Conservation (phyloP, 176 grass and related monocot species). For the Poa pratensis region DNA sequence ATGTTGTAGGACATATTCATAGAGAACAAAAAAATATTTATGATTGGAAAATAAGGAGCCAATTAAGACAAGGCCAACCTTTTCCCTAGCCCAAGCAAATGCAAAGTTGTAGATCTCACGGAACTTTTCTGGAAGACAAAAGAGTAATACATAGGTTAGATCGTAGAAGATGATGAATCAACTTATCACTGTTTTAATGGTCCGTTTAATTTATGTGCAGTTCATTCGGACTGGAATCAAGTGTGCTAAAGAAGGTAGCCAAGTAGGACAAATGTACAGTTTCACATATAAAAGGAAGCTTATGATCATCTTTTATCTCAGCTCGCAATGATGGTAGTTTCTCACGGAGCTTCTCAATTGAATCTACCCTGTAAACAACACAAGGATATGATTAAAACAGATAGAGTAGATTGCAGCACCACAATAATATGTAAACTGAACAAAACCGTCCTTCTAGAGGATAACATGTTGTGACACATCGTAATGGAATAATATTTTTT, state of each 20-base stretch:
- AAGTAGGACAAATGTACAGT: not conserved
- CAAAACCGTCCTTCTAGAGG: not conserved
- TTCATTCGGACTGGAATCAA: slow-evolving; percentile 7
- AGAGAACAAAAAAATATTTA: slow-evolving; percentile 29
- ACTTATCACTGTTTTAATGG: slow-evolving; percentile 33
- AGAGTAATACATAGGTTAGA: slow-evolving; percentile 42
- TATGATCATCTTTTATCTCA: slow-evolving; percentile 96
- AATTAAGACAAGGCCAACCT: slow-evolving; percentile 53
- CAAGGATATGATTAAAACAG: slow-evolving; percentile 23
- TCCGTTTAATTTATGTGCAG: not conserved
- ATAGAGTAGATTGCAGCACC: not conserved
- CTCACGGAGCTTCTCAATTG: slow-evolving; percentile 83
- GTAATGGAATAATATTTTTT: slow-evolving; percentile 4
- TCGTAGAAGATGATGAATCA: slow-evolving; percentile 17
- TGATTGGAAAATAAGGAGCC: slow-evolving; percentile 5
- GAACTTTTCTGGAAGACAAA: slow-evolving; percentile 84
- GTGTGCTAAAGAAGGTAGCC: slow-evolving; percentile 1
- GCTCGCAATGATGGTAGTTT: slow-evolving; percentile 85
- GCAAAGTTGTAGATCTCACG: slow-evolving; percentile 98
- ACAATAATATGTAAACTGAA: not conserved
- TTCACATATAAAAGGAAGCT: slow-evolving; percentile 37
- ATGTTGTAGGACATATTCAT: slow-evolving; percentile 26
- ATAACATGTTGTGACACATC: not conserved
- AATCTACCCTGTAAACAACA: slow-evolving; percentile 82
- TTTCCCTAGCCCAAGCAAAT: slow-evolving; percentile 96